These are phyloP conservation scores for Metschnikowia continentalis DNA, from an alignment of 805 yeast species.

Conservation along the genomic window DNA sequence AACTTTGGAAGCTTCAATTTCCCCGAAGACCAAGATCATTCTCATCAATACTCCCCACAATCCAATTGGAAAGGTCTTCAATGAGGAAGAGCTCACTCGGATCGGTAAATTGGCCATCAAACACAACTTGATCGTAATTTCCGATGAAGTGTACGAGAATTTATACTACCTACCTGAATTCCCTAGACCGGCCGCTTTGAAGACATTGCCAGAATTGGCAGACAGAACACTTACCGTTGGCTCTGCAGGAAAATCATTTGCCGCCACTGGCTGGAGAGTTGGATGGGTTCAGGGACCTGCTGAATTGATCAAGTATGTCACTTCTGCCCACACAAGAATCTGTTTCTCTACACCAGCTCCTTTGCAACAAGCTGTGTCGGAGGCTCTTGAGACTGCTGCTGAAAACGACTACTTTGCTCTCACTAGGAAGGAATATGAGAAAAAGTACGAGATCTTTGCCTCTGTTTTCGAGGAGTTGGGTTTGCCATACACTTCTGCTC, in stretches of 20 bases:
- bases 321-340: slow-evolving; percentile 90
- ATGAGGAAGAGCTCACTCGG: slow-evolving; percentile 63
- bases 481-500: slow-evolving; percentile 84
- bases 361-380: slow-evolving; percentile 85
- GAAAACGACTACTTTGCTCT: slow-evolving; percentile 61
- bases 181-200: slow-evolving; percentile 78
- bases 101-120: slow-evolving; percentile 84
- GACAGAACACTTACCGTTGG: slow-evolving; percentile 86
- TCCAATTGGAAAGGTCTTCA: slow-evolving; percentile 90
- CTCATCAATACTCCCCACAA: slow-evolving; percentile 94
- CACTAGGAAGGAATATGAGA: slow-evolving; percentile 63
- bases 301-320: slow-evolving; percentile 74
- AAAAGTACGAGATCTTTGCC: slow-evolving; percentile 71
- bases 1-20: slow-evolving; percentile 67
- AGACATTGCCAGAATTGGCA: slow-evolving; percentile 63
- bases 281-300: slow-evolving; percentile 93
- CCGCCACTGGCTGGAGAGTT: slow-evolving; percentile 99
- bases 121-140: slow-evolving; percentile 73
- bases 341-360: slow-evolving; percentile 91
- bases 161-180: slow-evolving; percentile 66
- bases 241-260: slow-evolving; percentile 95
- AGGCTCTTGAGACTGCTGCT: slow-evolving; percentile 62
- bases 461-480: slow-evolving; percentile 80
- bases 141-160: slow-evolving; percentile 96
- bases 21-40: slow-evolving; percentile 74